A percentile compares a stretch with the other conserved stretches of the same genome.
Evolutionary conservation across 176 grass and related monocot genomes (phyloP).

Genomic region (Carex myosuroides): DNA sequence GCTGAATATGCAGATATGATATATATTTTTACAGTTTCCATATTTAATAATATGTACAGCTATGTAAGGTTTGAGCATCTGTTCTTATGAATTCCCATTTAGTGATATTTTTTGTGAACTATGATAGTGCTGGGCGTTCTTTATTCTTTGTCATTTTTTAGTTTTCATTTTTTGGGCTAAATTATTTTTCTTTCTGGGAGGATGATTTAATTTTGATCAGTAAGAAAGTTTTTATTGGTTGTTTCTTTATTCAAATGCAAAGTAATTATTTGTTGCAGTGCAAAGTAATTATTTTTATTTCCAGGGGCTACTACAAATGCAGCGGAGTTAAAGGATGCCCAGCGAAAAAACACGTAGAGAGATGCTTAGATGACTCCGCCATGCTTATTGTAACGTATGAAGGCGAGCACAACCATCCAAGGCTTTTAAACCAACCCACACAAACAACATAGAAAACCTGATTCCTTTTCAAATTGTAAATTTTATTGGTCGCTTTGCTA

Average conservation of each 20-base stretch:
- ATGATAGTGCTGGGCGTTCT: neutral
- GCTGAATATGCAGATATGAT: neutral
- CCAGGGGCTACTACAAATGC: constrained; percentile 40
- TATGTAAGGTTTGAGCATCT: neutral
- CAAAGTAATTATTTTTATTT: neutral
- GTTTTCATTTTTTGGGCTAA: neutral
- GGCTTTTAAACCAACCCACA: constrained; percentile 14
- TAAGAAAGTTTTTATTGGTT: neutral
- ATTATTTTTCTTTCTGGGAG: neutral
- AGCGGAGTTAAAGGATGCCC: constrained; percentile 33
- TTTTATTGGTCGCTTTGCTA: neutral
- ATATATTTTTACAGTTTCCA: neutral
- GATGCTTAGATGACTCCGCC: constrained; percentile 28
- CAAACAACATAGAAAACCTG: constrained; percentile 8
- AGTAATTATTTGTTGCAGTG: neutral
- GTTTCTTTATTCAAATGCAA: neutral
- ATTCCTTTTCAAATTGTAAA: neutral
- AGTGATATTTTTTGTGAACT: neutral
- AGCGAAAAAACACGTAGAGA: constrained; percentile 35
- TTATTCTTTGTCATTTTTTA: neutral
- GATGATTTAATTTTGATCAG: neutral
- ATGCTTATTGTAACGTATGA: constrained; percentile 40
- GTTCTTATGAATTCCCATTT: neutral
- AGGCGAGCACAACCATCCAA: constrained; percentile 36
- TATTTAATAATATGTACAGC: neutral